Evolutionary conservation across 495 filamentous ascomycete species (phyloP), one percentile per base, ranked within the genome.

Genomic region (Bombardia bombarda): DNA sequence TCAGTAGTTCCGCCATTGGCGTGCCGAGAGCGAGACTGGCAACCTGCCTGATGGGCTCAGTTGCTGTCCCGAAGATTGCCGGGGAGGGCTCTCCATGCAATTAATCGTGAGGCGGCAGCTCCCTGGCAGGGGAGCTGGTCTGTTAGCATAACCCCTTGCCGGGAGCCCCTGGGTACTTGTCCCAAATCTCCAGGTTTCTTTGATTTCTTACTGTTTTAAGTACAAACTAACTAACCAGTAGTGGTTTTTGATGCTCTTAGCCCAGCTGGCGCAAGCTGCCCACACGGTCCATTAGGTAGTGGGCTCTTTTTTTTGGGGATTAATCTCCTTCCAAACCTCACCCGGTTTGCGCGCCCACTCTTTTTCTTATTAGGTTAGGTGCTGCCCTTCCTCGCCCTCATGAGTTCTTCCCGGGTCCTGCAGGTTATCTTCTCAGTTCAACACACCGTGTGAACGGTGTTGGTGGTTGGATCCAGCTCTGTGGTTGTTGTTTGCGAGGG

Each of bases 271-370:
- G 45, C 45, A 49, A 49, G 55, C 55, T 18, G 38, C 40, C 37
- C 43, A 46, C 49, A 48, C 38, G 46, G 43, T 23, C 28, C 18
- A n/a, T n/a, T n/a, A 32, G 23, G 44, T 40, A 22, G 44, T 47
- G 43, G 42, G 30, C 23, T 43, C 47, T 51, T 56, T 28, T 43
- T 47, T 53, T 56, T 44, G 5, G 6, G 9, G 41, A 58, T 50
- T 61, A 58, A 60, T 57, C 55, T 58, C 55, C 46, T 54, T 52
- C 55, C 45, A 40, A 32, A 41, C 32, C 37, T 48, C 20, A 33
- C 36, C 49, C 53, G 32, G 42, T 30, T 41, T 46, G 14, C 30
- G 46, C 40, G 22, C 28, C 13, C 45, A n/a, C 9, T 17, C 16
- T 7, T 8, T 21, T 10, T 8, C 16, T 47, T 53, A 39, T 49